phyloP scores from a whole-genome alignment of 805 yeast species.

The Teunomyces gatunensis region DNA sequence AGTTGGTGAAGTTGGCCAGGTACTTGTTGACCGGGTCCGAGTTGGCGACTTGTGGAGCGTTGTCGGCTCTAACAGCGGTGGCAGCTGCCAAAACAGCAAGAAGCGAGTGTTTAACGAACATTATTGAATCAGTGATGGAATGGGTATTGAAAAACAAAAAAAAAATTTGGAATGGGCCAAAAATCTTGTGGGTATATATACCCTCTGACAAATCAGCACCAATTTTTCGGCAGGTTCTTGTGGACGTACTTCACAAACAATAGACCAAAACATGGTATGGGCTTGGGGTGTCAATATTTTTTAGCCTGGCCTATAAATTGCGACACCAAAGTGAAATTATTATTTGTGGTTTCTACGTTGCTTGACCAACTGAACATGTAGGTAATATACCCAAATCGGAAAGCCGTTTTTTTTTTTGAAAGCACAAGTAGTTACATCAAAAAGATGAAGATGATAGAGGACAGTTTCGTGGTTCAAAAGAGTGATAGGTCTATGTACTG shows the following conservation, averaged over 20 bases:
- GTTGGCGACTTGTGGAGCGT: slow-evolving; percentile 24
- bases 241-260: background rate
- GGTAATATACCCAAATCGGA: too few species aligned
- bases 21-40: slow-evolving; percentile 27
- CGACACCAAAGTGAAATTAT: background rate
- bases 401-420: too few species aligned
- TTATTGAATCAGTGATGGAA: background rate
- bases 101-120: background rate
- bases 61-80: slow-evolving; percentile 17
- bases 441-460: background rate
- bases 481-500: background rate
- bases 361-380: too few species aligned
- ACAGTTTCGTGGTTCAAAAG: background rate
- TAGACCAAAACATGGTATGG: background rate
- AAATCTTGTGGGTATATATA: background rate
- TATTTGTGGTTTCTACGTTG: too few species aligned
- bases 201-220: background rate
- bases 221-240: background rate
- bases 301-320: background rate
- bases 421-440: background rate
- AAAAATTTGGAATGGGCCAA: background rate
- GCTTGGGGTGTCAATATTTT: background rate
- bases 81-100: slow-evolving; percentile 7
- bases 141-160: background rate
- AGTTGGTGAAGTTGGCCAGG: slow-evolving; percentile 25